A percentile compares a stretch with the other conserved stretches of the same genome.
Evolutionary conservation across 495 filamentous ascomycete genomes (phyloP).

Genomic region (Extremus antarcticus): DNA sequence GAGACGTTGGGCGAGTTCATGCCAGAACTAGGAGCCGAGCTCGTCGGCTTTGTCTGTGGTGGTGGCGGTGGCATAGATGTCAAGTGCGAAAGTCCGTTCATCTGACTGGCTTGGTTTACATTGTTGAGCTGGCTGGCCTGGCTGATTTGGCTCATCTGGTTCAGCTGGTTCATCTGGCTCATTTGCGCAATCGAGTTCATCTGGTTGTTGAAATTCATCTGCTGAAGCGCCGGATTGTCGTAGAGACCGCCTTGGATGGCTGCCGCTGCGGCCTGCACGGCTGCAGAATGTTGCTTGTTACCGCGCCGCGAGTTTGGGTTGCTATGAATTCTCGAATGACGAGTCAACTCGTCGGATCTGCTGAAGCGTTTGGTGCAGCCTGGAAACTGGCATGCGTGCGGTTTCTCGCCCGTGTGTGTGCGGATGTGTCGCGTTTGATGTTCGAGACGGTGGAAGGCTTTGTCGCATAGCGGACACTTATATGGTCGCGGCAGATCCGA

Average conservation of each 20-base stretch:
- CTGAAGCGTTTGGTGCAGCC: constrained; percentile 97
- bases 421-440: constrained; percentile 97
- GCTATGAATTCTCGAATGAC: constrained; percentile 96
- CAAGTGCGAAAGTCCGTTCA: constrained; percentile 7
- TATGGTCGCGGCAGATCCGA: constrained; percentile 90
- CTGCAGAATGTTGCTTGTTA: constrained; percentile 57
- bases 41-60: constrained; percentile 65
- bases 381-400: constrained; percentile 85
- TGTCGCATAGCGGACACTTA: constrained; percentile 97
- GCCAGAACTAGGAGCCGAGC: constrained; percentile 83
- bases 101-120: constrained; percentile 1
- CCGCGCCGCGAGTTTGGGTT: constrained; percentile 94
- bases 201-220: constrained; percentile 14
- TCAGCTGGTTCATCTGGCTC: constrained; percentile 7
- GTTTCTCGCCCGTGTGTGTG: constrained; percentile 97
- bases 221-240: constrained; percentile 13
- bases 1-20: constrained; percentile 91
- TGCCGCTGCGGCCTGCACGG: constrained; percentile 41
- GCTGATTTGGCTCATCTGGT: constrained; percentile 3
- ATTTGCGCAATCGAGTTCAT: not conserved
- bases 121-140: constrained; percentile 24
- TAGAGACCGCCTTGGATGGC: constrained; percentile 29
- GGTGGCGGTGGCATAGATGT: constrained; percentile 55
- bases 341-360: constrained; percentile 89
- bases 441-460: constrained; percentile 96